Evolutionary conservation across 352 stramenopile genomes (phyloP).

Genomic region (Phytophthora constricta): DNA sequence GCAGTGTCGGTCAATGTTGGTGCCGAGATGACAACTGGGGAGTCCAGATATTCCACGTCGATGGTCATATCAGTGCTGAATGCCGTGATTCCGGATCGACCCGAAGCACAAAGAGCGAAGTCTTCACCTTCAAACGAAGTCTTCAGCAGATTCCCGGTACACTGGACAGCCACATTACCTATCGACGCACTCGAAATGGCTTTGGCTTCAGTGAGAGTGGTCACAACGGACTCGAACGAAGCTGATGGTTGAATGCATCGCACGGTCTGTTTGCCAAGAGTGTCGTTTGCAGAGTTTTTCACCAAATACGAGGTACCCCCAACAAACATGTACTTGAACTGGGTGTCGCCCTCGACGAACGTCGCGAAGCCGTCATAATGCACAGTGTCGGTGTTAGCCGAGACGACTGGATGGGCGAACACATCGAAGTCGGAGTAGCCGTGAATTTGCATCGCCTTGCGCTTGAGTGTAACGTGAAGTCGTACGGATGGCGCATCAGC

Average conservation of each 20-base stretch:
- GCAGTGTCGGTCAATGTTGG: constrained; percentile 10
- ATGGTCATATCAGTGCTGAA: constrained; percentile 46
- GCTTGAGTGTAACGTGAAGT: constrained; percentile 26
- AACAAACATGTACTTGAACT: constrained; percentile 22
- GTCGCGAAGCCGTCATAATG: constrained; percentile 13
- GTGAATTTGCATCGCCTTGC: constrained; percentile 21
- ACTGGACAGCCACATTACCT: constrained; percentile 24
- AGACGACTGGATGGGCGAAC: constrained; percentile 22
- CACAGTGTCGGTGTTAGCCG: neutral
- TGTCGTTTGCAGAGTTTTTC: neutral
- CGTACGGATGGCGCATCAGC: constrained; percentile 15
- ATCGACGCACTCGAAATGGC: constrained; percentile 30
- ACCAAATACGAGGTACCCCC: constrained; percentile 18
- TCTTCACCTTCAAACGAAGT: constrained; percentile 35
- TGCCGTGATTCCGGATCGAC: constrained; percentile 32
- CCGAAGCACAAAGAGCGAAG: constrained; percentile 39
- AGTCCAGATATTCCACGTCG: constrained; percentile 30
- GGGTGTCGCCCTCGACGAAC: constrained; percentile 5
- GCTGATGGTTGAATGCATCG: constrained; percentile 16
- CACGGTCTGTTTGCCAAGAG: neutral
- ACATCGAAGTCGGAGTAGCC: constrained; percentile 24
- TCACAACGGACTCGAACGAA: constrained; percentile 8
- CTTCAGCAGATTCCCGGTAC: constrained; percentile 38
- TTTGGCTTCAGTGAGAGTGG: constrained; percentile 3
- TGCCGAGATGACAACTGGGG: constrained; percentile 10